Evolutionary conservation across 352 stramenopile species (phyloP), one percentile per base, ranked within the genome.

Genomic region (Phytophthora europaea): DNA sequence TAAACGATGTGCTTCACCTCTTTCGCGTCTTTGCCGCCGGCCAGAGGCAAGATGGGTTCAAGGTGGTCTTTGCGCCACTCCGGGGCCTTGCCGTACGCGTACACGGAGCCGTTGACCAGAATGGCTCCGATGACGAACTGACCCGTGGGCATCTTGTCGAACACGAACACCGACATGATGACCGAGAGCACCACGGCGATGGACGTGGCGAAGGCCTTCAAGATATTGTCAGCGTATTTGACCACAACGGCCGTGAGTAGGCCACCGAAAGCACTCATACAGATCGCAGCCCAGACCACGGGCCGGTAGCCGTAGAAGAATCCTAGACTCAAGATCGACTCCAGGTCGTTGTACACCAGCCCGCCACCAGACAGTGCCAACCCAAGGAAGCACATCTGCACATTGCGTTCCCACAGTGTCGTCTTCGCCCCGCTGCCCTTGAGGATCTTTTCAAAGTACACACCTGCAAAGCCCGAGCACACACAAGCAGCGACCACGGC

Each of bases 381-480:
- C 15, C 88, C 91, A 60, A 94, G 85, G 52, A 93, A 73, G 16
- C 88, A 88, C 85, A 96, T 92, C 55, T 96, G 89, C 51, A 94
- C 80, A 63, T 96, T 96, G 53, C 88, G 88, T 51, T 96, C 88
- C 89, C 89, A 94, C 20, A 96, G 72, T 23, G 89, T 85, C 9
- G 81, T 80, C 52, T 87, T 92, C 18, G 78, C 82, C 33, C 80
- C 78, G 4, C 72, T 52, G 55, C 81, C 82, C 79, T 96, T 96
- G 28, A 96, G 82, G 56, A 96, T 94, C 70, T 93, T 92, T 58
- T 96, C 89, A 78, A 95, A 94, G 78, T 96, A 96, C 12, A 94
- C 89, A 22, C 88, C 89, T 0, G 89, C 89, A 65, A 96, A 94
- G 34, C 89, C 89, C 56, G 89, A 96, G 76, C 87, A 94, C 38